Conservation (phyloP, 495 filamentous ascomycete species). For the Aspergillus indologenus region DNA sequence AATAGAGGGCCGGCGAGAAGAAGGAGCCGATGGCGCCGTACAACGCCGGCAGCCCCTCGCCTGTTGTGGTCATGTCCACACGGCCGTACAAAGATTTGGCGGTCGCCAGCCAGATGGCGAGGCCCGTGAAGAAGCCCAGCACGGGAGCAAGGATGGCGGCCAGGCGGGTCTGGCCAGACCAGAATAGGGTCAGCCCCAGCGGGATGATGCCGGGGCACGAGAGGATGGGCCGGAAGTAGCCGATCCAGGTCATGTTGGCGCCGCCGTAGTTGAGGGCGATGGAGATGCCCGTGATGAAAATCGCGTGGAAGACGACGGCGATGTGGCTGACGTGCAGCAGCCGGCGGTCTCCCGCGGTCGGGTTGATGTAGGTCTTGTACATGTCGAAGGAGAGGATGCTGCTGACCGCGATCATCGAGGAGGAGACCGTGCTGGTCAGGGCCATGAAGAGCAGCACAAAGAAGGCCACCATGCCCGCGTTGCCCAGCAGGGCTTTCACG, state of each 20-base stretch:
- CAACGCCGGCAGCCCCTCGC: conserved; percentile 28
- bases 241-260: conserved; percentile 43
- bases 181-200: conserved; percentile 34
- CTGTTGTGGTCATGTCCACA: conserved; percentile 33
- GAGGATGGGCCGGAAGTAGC: conserved; percentile 36
- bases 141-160: conserved; percentile 34
- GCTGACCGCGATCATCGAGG: conserved; percentile 47
- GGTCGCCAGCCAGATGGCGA: conserved; percentile 36
- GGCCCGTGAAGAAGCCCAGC: conserved; percentile 35
- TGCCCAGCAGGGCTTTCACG: conserved; percentile 48
- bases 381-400: conserved; percentile 44
- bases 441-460: conserved; percentile 56
- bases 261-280: conserved; percentile 40
- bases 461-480: conserved; percentile 46
- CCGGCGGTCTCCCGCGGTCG: conserved; percentile 31
- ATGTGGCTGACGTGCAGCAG: conserved; percentile 38
- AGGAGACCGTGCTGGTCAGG: conserved; percentile 47
- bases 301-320: conserved; percentile 35
- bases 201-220: conserved; percentile 40
- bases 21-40: conserved; percentile 36
- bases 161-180: conserved; percentile 36
- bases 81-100: conserved; percentile 33
- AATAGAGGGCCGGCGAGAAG: conserved; percentile 38
- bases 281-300: conserved; percentile 38
- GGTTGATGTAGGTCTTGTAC: conserved; percentile 56